These are phyloP conservation scores for Globisporangium spinosum DNA, from an alignment of 352 stramenopile species.

Conservation along the genomic window DNA sequence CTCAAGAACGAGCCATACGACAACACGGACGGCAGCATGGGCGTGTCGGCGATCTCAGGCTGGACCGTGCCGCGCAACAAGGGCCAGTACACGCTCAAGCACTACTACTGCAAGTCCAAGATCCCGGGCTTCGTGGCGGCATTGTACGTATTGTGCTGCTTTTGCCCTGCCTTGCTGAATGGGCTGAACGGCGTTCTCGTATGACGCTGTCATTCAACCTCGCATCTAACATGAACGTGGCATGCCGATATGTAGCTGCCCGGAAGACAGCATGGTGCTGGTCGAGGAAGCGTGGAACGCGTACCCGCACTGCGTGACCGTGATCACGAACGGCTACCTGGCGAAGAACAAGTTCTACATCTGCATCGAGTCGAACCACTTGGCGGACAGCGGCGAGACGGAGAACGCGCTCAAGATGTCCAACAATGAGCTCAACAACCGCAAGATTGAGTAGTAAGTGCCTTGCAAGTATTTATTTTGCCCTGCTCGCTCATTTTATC, in stretches of 20 bases:
- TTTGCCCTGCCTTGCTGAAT: not conserved
- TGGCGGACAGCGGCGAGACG: constrained; percentile 49
- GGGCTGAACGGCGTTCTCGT: not conserved
- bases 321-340: constrained; percentile 83
- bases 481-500: not conserved
- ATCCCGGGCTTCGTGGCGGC: constrained; percentile 77
- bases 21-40: constrained; percentile 77
- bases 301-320: constrained; percentile 84
- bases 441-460: constrained; percentile 73
- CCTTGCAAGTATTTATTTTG: not conserved
- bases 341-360: constrained; percentile 88
- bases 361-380: constrained; percentile 76
- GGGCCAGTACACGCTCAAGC: constrained; percentile 87
- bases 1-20: constrained; percentile 81
- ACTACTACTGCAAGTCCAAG: constrained; percentile 87
- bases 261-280: constrained; percentile 83
- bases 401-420: constrained; percentile 70
- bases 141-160: constrained; percentile 44
- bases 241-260: constrained; percentile 35
- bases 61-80: constrained; percentile 73
- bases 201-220: not conserved
- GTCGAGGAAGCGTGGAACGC: constrained; percentile 86
- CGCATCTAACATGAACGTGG: not conserved
- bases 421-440: constrained; percentile 66
- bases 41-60: constrained; percentile 68